phyloP scores from a whole-genome alignment of 345 rosid species.

The Geranium brycei region DNA sequence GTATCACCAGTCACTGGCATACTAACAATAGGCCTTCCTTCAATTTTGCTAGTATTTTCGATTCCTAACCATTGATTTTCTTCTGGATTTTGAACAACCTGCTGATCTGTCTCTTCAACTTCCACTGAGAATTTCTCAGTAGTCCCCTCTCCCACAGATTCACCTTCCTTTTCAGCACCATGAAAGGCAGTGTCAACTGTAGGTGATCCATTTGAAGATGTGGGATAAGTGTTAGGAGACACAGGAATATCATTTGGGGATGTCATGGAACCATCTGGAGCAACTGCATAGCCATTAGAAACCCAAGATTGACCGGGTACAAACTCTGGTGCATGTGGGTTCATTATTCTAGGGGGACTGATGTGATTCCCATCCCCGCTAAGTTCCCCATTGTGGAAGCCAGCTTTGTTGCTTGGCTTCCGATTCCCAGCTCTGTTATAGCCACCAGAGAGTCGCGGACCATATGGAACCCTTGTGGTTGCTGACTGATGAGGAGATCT shows the following conservation, averaged over 20 bases:
- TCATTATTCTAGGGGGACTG: conserved; percentile 70
- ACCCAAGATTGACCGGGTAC: conserved; percentile 87
- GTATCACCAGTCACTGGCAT: conserved; percentile 13
- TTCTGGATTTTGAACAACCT: conserved; percentile 17
- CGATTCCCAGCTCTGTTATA: conserved; percentile 71
- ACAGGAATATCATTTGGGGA: conserved; percentile 42
- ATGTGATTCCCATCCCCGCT: conserved; percentile 43
- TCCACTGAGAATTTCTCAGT: conserved; percentile 25
- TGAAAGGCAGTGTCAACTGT: conserved; percentile 16
- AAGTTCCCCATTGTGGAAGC: conserved; percentile 43
- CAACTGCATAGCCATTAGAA: conserved; percentile 56
- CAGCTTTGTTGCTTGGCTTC: conserved; percentile 48
- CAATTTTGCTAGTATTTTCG: conserved; percentile 21
- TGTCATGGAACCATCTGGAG: conserved; percentile 49
- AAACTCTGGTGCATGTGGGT: conserved; percentile 96
- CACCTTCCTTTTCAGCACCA: conserved; percentile 27
- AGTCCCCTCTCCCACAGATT: conserved; percentile 22
- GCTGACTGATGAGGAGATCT: conserved; percentile 92
- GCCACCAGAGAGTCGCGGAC: conserved; percentile 87
- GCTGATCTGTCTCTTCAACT: conserved; percentile 22
- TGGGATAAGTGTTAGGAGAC: conserved; percentile 40
- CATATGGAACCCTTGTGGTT: conserved; percentile 89
- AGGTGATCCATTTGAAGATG: conserved; percentile 37
- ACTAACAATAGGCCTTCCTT: conserved; percentile 17
- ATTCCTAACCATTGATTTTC: conserved; percentile 21